A percentile compares a stretch with the other conserved stretches of the same genome.
phyloP scores from a whole-genome alignment of 208 protist genomes.

The Crithidia sp. region DNA sequence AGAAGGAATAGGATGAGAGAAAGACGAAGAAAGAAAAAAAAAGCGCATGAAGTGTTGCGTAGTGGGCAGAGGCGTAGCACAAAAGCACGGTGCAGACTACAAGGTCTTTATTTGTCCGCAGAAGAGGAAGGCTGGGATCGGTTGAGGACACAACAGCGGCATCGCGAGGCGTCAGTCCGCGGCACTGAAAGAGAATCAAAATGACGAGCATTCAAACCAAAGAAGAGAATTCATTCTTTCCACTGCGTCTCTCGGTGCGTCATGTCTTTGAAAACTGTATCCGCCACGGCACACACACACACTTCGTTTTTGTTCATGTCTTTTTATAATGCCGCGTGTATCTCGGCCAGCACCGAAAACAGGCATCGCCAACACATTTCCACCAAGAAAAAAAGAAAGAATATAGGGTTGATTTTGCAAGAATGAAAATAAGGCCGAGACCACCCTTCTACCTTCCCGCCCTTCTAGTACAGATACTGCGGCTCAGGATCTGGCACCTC shows the following conservation, averaged over 20 bases:
- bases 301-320: neutral
- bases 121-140: too few relatives aligned
- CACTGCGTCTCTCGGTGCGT: too few relatives aligned
- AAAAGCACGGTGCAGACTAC: too few relatives aligned
- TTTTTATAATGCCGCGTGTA: too few relatives aligned
- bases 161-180: too few relatives aligned
- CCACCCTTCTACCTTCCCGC: neutral
- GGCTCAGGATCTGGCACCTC: conserved; percentile 28
- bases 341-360: neutral
- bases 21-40: neutral
- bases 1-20: neutral
- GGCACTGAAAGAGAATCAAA: too few relatives aligned
- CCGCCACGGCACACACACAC: neutral
- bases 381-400: conserved; percentile 14
- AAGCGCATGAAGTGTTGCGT: neutral
- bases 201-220: too few relatives aligned
- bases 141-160: too few relatives aligned
- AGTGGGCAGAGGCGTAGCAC: too few relatives aligned
- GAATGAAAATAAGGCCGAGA: neutral
- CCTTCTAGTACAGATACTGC: conserved; percentile 17
- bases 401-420: neutral
- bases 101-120: too few relatives aligned
- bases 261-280: too few relatives aligned
- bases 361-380: neutral
- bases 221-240: too few relatives aligned